Conservation (phyloP, 768 basidiomycete genomes). For the Phaeolepiota aurea region DNA sequence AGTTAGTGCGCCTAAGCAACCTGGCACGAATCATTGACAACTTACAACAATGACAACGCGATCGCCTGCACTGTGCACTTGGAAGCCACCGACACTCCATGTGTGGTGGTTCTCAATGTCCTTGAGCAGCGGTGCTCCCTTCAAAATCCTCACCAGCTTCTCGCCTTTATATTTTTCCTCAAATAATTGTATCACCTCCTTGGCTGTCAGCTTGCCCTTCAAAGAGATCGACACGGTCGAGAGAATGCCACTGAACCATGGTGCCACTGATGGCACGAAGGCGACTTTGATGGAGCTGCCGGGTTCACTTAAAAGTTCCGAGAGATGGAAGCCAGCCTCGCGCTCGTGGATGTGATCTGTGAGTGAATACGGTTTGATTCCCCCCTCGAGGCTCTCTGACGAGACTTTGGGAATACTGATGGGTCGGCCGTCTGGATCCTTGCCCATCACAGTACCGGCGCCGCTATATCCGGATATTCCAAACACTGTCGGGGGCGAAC, state of each 20-base stretch:
- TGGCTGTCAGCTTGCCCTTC: constrained; percentile 53
- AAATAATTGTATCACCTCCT: constrained; percentile 66
- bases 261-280: constrained; percentile 81
- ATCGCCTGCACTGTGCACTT: constrained; percentile 83
- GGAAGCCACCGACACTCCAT: constrained; percentile 88
- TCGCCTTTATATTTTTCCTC: constrained; percentile 72
- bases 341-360: constrained; percentile 99
- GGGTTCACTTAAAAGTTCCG: constrained; percentile 38
- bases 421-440: constrained; percentile 60
- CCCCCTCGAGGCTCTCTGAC: constrained; percentile 65
- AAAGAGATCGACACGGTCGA: constrained; percentile 83
- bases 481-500: constrained; percentile 74
- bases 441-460: constrained; percentile 78
- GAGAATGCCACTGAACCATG: constrained; percentile 97
- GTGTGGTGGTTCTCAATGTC: constrained; percentile 82
- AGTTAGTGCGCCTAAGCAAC: not conserved
- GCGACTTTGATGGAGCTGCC: constrained; percentile 45
- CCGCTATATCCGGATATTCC: constrained; percentile 94
- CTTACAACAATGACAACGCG: constrained; percentile 90
- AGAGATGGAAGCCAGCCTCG: constrained; percentile 83
- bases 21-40: constrained; percentile 12
- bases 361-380: constrained; percentile 77
- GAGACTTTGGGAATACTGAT: constrained; percentile 77
- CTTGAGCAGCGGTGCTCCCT: constrained; percentile 61
- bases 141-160: constrained; percentile 58